A percentile compares a stretch with the other conserved stretches of the same genome.
These are phyloP conservation scores for Podochytrium sp. DNA, from an alignment of 192 early-diverging fungal genomes.

Conservation along the genomic window DNA sequence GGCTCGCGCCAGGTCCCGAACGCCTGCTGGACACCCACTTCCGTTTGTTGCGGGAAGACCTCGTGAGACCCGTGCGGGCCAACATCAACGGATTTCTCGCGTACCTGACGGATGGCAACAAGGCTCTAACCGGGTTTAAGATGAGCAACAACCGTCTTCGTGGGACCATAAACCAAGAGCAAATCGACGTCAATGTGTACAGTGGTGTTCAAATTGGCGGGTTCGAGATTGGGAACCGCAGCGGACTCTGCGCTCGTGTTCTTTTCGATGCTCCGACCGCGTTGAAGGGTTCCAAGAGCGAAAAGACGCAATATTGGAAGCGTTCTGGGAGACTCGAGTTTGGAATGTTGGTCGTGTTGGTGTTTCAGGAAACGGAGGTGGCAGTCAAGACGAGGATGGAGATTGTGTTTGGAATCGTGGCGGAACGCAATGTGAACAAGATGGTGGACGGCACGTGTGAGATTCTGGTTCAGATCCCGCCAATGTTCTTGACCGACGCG, in stretches of 20 bases:
- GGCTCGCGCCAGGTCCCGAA: slow-evolving; percentile 45
- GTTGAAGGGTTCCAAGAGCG: not conserved
- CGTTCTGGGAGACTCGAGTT: slow-evolving; percentile 45
- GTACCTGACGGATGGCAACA: slow-evolving; percentile 1
- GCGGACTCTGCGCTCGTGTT: not conserved
- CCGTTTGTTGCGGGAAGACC: slow-evolving; percentile 63
- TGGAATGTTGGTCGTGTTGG: slow-evolving; percentile 42
- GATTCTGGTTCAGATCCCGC: not conserved
- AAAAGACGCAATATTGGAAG: slow-evolving; percentile 51
- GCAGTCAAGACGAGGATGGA: not conserved
- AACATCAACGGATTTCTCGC: slow-evolving; percentile 51
- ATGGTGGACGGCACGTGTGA: slow-evolving; percentile 12
- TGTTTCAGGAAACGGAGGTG: not conserved
- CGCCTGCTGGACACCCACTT: slow-evolving; percentile 63
- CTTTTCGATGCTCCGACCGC: not conserved
- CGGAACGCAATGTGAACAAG: slow-evolving; percentile 27
- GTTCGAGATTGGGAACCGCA: slow-evolving; percentile 5
- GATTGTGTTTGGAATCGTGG: slow-evolving; percentile 50
- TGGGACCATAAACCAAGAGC: not conserved
- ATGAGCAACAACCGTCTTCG: not conserved
- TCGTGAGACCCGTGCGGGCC: slow-evolving; percentile 46
- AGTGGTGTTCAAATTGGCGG: not conserved
- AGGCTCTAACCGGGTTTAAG: not conserved
- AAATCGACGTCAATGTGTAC: slow-evolving; percentile 27
- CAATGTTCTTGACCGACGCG: slow-evolving; percentile 1